phyloP scores from a whole-genome alignment of 441 rosid species.

The Breynia disticha region DNA sequence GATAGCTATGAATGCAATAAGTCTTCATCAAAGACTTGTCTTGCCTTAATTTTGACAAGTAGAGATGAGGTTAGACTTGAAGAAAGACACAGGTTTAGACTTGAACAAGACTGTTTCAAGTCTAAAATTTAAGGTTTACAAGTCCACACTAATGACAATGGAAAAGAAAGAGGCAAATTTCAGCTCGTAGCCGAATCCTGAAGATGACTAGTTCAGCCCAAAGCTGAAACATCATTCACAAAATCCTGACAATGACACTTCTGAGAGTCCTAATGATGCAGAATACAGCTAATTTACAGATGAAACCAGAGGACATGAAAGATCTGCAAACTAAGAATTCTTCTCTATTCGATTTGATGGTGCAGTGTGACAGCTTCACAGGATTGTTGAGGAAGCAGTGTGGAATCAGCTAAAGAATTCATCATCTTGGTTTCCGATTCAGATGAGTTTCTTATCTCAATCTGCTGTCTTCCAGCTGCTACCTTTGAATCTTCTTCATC shows the following conservation, averaged over 20 bases:
- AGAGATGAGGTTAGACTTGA: too few relatives aligned
- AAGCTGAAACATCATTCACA: conserved; percentile 34
- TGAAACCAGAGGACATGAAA: conserved; percentile 21
- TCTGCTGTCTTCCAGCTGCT: conserved; percentile 9
- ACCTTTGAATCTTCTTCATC: conserved; percentile 27
- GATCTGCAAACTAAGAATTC: conserved; percentile 13
- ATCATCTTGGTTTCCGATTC: conserved; percentile 20
- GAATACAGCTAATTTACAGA: conserved; percentile 46
- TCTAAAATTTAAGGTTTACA: neutral
- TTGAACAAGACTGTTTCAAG: neutral
- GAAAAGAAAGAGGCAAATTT: neutral
- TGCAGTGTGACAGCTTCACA: conserved; percentile 19
- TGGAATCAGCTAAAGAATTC: conserved; percentile 20
- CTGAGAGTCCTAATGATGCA: conserved; percentile 2
- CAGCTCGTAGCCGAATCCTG: conserved; percentile 12
- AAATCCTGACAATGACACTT: neutral
- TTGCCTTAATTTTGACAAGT: too few relatives aligned
- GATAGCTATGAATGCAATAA: too few relatives aligned
- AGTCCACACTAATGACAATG: neutral
- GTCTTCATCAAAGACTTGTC: too few relatives aligned
- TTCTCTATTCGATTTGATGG: conserved; percentile 7
- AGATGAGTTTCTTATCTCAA: conserved; percentile 10
- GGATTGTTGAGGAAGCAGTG: conserved; percentile 12
- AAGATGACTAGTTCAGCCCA: conserved; percentile 47
- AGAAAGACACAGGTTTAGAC: too few relatives aligned